These are phyloP conservation scores for Rugonectria rugulosa DNA, from an alignment of 2,329 filamentous ascomycete genomes.

Conservation along the genomic window DNA sequence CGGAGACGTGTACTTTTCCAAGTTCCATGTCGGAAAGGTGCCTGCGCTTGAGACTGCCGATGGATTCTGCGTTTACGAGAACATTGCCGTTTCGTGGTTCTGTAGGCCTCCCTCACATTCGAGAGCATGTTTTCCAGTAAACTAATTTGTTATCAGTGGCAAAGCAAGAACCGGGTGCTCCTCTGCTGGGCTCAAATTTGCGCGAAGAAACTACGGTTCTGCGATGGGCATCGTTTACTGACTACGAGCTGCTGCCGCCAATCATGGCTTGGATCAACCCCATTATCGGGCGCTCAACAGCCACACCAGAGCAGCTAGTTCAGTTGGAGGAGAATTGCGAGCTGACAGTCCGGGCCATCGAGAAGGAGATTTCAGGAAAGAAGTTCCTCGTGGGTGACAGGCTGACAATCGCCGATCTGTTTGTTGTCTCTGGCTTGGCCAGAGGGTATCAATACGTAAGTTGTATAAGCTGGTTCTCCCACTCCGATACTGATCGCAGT, in stretches of 20 bases:
- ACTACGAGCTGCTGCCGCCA: conserved; percentile 18
- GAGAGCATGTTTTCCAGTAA: background rate
- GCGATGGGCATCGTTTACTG: conserved; percentile 20
- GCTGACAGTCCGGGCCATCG: conserved; percentile 12
- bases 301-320: conserved; percentile 14
- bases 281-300: conserved; percentile 16
- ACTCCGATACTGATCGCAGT: rapidly evolving
- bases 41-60: conserved; percentile 18
- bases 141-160: background rate
- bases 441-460: conserved; percentile 22
- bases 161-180: conserved; percentile 13
- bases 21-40: conserved; percentile 19
- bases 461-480: background rate
- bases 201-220: conserved; percentile 17
- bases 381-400: conserved; percentile 14
- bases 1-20: conserved; percentile 19
- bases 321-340: conserved; percentile 19
- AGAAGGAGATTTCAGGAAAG: conserved; percentile 20
- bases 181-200: conserved; percentile 11
- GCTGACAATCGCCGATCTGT: conserved; percentile 19
- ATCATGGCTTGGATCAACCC: conserved; percentile 25
- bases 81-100: conserved; percentile 20
- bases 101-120: background rate
- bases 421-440: conserved; percentile 18
- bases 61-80: conserved; percentile 22